phyloP scores from a whole-genome alignment of 176 grass and related monocot genomes.

The barley (Hordeum vulgare) region DNA sequence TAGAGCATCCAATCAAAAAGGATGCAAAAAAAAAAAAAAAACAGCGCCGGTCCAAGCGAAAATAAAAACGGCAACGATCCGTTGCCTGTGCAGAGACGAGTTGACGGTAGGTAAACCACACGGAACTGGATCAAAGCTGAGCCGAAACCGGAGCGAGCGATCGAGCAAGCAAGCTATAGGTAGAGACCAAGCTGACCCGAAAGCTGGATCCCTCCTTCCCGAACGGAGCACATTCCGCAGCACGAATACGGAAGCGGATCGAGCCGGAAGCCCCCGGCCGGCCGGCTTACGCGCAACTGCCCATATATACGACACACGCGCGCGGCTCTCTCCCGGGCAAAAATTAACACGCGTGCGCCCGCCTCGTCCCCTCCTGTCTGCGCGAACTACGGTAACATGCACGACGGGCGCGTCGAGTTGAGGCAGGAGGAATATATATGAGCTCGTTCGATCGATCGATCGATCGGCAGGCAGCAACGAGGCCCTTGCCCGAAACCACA shows the following conservation, averaged over 20 bases:
- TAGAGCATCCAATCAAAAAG: not conserved
- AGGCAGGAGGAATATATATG: not conserved
- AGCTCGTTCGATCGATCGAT: too few species aligned
- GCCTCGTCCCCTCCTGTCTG: constrained; percentile 13
- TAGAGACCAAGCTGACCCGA: not conserved
- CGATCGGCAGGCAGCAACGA: not conserved
- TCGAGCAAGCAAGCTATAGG: not conserved
- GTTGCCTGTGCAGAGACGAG: not conserved
- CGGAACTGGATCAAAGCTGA: too few species aligned
- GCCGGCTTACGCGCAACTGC: not conserved
- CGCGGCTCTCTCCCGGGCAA: too few species aligned
- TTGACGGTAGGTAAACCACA: too few species aligned
- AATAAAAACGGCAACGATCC: not conserved
- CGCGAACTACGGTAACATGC: constrained; percentile 25
- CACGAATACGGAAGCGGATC: not conserved
- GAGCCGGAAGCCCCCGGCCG: not conserved
- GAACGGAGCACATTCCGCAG: not conserved
- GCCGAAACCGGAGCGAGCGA: too few species aligned
- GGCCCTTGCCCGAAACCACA: constrained; percentile 25
- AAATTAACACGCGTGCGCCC: not conserved
- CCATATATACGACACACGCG: too few species aligned
- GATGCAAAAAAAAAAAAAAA: not conserved
- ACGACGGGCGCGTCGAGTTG: not conserved
- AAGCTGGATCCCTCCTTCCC: not conserved
- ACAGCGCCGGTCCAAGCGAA: not conserved